Evolutionary conservation across 495 filamentous ascomycete genomes (phyloP), one percentile per base, ranked within the genome.

Genomic region (Trypethelium eluteriae): DNA sequence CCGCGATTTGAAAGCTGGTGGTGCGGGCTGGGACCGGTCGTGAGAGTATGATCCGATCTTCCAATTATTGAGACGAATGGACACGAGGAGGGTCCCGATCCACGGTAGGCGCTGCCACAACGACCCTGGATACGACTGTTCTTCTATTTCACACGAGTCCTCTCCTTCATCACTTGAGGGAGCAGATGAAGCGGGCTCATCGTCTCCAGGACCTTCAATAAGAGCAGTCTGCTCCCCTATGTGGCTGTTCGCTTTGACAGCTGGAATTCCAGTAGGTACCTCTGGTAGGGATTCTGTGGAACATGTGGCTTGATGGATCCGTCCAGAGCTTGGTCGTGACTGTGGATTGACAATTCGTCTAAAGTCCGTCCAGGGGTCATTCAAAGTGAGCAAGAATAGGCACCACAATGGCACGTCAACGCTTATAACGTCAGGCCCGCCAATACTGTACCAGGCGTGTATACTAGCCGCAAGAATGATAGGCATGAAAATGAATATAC

Each of bases 371-470:
- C 68, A 67, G 2, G 65, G 64, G 39, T 72, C 70, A 16, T 62
- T 50, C 3, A 72, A 61, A 18, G 38, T 56, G 2, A 70, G 62
- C 12, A 72, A 50, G 35, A 68, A 66, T 5, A 64, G 34, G 11
- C 47, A 39, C 62, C 65, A 68, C 10, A 72, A 57, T 3, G 70
- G 49, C 4, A 32, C 50, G 44, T 70, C 63, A 36, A 70, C 70
- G 53, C 65, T 68, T 49, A 72, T 70, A 14, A 72, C 68, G 36
- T 72, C 70, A 16, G 67, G 65, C 1, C 66, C 70, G 14, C 53
- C 49, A 68, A 72, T 70, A 6, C 10, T 16, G 39, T 38, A 66
- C 65, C 70, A 70, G 2, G 65, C 68, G 46, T 67, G 62, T 12
- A 68, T 12, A 0, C 63, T 68, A 12, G n/a, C n/a, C 18, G 38